These are phyloP conservation scores for Fomitopsis palustris DNA, from an alignment of 1,284 basidiomycete genomes.

Conservation along the genomic window DNA sequence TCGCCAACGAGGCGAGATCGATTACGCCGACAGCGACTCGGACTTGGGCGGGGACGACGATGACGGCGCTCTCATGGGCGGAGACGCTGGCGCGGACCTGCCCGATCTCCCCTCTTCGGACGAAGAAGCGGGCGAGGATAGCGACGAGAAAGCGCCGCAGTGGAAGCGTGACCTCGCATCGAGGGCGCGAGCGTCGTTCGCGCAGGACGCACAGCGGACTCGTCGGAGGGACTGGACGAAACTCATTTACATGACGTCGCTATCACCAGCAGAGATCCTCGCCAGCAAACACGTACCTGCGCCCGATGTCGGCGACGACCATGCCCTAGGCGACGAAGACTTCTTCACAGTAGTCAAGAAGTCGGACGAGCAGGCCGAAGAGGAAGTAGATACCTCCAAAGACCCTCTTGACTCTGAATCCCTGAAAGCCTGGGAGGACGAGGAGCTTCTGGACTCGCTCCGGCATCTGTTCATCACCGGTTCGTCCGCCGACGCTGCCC, in stretches of 20 bases:
- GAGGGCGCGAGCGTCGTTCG: slow-evolving; percentile 53
- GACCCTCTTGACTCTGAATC: slow-evolving; percentile 43
- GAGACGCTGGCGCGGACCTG: not conserved
- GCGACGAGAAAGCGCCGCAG: slow-evolving; percentile 47
- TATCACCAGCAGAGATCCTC: slow-evolving; percentile 74
- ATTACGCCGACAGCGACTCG: slow-evolving; percentile 81
- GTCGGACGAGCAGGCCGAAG: slow-evolving; percentile 43
- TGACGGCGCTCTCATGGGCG: slow-evolving; percentile 22
- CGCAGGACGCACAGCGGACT: slow-evolving; percentile 39
- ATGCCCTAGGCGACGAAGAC: slow-evolving; percentile 54
- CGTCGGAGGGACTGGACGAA: slow-evolving; percentile 76
- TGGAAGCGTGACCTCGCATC: slow-evolving; percentile 80
- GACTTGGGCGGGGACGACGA: slow-evolving; percentile 56
- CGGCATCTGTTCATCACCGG: slow-evolving; percentile 92
- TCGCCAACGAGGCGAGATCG: slow-evolving; percentile 42
- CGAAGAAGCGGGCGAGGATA: slow-evolving; percentile 49
- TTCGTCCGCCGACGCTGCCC: slow-evolving; percentile 29
- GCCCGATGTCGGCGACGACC: slow-evolving; percentile 30
- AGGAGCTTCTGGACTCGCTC: slow-evolving; percentile 83
- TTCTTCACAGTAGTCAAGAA: slow-evolving; percentile 67
- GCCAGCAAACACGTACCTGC: slow-evolving; percentile 35
- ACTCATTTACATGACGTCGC: slow-evolving; percentile 76
- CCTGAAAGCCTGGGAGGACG: slow-evolving; percentile 80
- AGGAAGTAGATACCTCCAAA: slow-evolving; percentile 69
- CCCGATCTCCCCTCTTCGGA: slow-evolving; percentile 25